Base-by-base conservation (phyloP, 2,329 filamentous ascomycete genomes). In the Ciborinia camelliae region DNA sequence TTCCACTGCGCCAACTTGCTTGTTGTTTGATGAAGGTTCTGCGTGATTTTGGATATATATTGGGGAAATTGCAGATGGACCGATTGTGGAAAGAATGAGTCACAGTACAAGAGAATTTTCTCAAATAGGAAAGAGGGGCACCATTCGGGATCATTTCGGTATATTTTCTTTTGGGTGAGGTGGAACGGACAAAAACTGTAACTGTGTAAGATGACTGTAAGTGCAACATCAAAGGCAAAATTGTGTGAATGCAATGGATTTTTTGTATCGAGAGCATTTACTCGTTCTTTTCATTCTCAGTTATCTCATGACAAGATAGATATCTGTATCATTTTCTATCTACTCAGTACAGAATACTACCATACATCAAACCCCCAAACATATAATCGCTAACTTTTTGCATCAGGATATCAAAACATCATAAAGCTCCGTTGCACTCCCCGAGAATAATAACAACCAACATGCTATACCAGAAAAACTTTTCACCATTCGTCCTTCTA, bases 1-100 rank as follows among this genome's bases (percentile, higher is more conserved):
- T 75, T 75, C 73, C 73, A 69, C 74, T 75, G 54, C 54, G 54
- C 54, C 54, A 57, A 57, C 54, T 58, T 58, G 54, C 54, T 45
- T 35, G 7, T 23, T 18, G 0, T 23, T 32, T 57, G 39, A 32
- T 45, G 1, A n/a, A 5, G 0, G 0, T 0, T 0, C 0, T 0
- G 0, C 0, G 1, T 2, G 1, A 30, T 8, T 9, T 30, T 14
- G 0, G 15, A 8, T 30, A 14, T 1, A 57, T 35, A 9, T 18
- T 12, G 4, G 4, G 3, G n/a, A n/a, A 10, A 0, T 6, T 0
- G 0, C 1, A 0, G 3, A 7, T 18, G 10, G 28, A 12, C 5
- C 15, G 12, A 45, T 23, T 18, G 41, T 35, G 41, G 10, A 23
- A 32, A 14, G 2, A 45, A 57, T 45, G 28, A 30, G 28, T 35